Conservation (phyloP, 768 basidiomycete genomes). For the Dacryopinax spathularia region DNA sequence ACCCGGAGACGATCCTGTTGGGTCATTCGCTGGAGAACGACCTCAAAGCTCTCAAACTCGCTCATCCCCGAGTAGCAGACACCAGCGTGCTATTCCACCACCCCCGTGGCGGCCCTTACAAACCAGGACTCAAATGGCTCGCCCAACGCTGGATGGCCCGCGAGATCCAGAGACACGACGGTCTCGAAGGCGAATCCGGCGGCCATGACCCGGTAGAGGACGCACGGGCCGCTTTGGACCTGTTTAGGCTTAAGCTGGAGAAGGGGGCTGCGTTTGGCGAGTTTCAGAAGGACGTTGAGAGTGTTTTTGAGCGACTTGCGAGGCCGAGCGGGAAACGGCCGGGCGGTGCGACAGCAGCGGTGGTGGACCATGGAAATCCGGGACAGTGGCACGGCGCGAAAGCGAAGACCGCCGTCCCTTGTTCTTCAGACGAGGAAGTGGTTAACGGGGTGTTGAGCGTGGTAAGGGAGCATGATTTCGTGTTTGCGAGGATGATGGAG, state of each 20-base stretch:
- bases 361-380: conserved; percentile 79
- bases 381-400: conserved; percentile 72
- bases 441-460: conserved; percentile 49
- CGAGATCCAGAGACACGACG: conserved; percentile 57
- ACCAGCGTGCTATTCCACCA: conserved; percentile 85
- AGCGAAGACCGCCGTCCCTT: conserved; percentile 61
- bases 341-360: conserved; percentile 40
- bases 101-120: conserved; percentile 82
- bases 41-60: conserved; percentile 70
- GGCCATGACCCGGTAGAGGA: conserved; percentile 95
- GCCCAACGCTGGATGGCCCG: conserved; percentile 83
- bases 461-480: conserved; percentile 55
- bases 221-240: conserved; percentile 72
- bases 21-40: conserved; percentile 96
- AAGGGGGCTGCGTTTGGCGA: conserved; percentile 72
- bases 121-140: conserved; percentile 93
- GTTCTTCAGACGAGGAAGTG: conserved; percentile 64
- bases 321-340: conserved; percentile 24
- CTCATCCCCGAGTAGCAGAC: conserved; percentile 79
- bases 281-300: conserved; percentile 70
- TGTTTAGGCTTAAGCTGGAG: conserved; percentile 68
- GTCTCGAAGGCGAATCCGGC: conserved; percentile 42
- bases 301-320: conserved; percentile 73
- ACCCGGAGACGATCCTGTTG: conserved; percentile 53
- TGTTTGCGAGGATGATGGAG: conserved; percentile 71